phyloP scores from a whole-genome alignment of 2,329 filamentous ascomycete species.

The Exserohilum rostratum region DNA sequence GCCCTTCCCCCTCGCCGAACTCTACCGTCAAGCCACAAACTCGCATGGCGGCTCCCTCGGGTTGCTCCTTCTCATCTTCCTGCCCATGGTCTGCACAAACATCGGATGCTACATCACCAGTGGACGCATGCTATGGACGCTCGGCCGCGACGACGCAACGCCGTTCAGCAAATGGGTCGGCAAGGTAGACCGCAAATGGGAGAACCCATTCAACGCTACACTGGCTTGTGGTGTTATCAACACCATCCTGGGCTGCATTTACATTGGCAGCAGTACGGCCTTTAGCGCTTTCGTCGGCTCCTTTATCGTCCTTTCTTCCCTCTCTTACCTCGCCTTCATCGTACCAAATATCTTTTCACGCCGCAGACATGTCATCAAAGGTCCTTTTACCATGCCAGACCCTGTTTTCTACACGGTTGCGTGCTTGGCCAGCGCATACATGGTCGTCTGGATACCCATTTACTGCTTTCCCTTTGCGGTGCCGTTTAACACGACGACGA shows the following conservation, averaged over 20 bases:
- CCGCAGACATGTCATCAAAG: slow-evolving; percentile 56
- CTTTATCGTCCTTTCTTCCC: slow-evolving; percentile 61
- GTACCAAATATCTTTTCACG: slow-evolving; percentile 54
- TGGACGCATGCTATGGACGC: slow-evolving; percentile 68
- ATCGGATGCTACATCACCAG: slow-evolving; percentile 65
- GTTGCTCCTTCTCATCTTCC: slow-evolving; percentile 59
- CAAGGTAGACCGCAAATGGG: slow-evolving; percentile 53
- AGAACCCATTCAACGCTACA: slow-evolving; percentile 63
- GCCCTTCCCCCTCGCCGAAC: slow-evolving; percentile 68
- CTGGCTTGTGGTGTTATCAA: slow-evolving; percentile 57
- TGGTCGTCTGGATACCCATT: slow-evolving; percentile 66
- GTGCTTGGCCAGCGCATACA: slow-evolving; percentile 61
- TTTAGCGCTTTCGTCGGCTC: slow-evolving; percentile 71
- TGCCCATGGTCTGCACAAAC: slow-evolving; percentile 59
- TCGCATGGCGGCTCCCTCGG: slow-evolving; percentile 50
- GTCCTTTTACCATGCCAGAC: slow-evolving; percentile 62
- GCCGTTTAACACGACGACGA: slow-evolving; percentile 53
- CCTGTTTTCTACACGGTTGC: slow-evolving; percentile 56
- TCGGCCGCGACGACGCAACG: slow-evolving; percentile 63
- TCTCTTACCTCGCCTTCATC: slow-evolving; percentile 69
- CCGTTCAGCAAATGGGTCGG: slow-evolving; percentile 59
- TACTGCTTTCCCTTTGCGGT: slow-evolving; percentile 63
- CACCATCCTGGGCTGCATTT: slow-evolving; percentile 67
- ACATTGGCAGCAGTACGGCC: slow-evolving; percentile 69
- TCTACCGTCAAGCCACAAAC: slow-evolving; percentile 62